These are phyloP conservation scores for Quercus agrifolia DNA, from an alignment of 306 rosid genomes.

Conservation along the genomic window DNA sequence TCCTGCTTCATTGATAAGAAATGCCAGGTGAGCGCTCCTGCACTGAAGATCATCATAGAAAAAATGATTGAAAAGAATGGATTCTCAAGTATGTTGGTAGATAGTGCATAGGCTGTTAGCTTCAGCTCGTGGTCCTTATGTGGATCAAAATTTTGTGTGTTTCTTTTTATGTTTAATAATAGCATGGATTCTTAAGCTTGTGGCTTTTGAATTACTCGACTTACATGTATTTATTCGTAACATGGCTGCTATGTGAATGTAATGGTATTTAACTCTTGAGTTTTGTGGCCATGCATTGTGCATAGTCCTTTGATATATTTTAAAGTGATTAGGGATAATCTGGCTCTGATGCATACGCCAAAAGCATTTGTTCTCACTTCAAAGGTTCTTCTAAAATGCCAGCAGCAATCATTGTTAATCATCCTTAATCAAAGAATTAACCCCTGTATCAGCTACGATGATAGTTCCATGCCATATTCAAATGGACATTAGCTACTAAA, in stretches of 20 bases:
- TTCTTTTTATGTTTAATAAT: background rate
- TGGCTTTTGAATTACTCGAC: background rate
- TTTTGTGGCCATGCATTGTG: background rate
- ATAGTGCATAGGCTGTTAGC: slow-evolving; percentile 35
- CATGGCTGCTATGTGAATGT: background rate
- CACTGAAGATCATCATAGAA: slow-evolving; percentile 67
- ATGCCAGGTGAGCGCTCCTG: slow-evolving; percentile 65
- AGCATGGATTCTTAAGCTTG: background rate
- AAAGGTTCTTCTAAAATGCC: too few species aligned
- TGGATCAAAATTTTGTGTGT: slow-evolving; percentile 12
- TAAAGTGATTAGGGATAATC: too few species aligned
- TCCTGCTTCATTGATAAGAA: slow-evolving; percentile 72
- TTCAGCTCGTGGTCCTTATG: slow-evolving; percentile 1
- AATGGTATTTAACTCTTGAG: background rate
- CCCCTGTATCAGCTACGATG: background rate
- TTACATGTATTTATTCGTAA: background rate
- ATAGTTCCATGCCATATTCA: background rate
- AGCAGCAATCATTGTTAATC: too few species aligned
- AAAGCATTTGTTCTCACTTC: too few species aligned
- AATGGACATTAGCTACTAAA: background rate
- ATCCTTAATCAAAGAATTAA: too few species aligned
- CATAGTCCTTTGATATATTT: too few species aligned
- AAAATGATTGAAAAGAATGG: slow-evolving; percentile 53
- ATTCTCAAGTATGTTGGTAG: slow-evolving; percentile 29
- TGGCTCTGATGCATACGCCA: too few species aligned